These are phyloP conservation scores for Ustilago hordei DNA, from an alignment of 1,284 basidiomycete genomes.

Conservation along the genomic window DNA sequence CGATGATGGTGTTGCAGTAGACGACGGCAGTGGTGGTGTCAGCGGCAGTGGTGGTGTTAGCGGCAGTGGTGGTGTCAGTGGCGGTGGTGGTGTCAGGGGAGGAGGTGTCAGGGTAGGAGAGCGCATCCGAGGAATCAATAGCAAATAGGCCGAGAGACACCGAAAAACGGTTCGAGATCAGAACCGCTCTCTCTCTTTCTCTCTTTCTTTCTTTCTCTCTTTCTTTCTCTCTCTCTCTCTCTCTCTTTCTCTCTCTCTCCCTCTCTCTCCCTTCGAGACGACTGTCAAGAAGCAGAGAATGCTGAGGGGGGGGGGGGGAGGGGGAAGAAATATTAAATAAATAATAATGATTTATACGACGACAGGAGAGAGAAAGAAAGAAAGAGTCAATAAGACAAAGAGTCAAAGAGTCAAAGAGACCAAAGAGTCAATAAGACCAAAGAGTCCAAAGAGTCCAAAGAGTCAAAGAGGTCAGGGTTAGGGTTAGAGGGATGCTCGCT, in stretches of 20 bases:
- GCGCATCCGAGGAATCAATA: constrained; percentile 14
- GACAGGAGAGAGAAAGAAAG: neutral
- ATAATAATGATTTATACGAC: neutral
- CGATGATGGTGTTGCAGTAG: constrained; percentile 25
- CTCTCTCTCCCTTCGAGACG: too few relatives aligned
- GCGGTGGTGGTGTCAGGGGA: constrained; percentile 25
- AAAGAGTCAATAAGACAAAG: neutral
- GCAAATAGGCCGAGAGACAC: neutral
- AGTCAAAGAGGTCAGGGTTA: too few relatives aligned
- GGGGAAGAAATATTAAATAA: neutral
- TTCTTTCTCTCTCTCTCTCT: too few relatives aligned
- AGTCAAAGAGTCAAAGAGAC: too few relatives aligned
- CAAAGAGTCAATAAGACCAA: too few relatives aligned
- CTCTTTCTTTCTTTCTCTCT: too few relatives aligned
- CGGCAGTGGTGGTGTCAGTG: neutral
- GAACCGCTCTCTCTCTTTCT: neutral
- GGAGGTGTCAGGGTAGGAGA: constrained; percentile 1
- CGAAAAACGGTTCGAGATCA: constrained; percentile 10
- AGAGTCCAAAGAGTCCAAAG: too few relatives aligned
- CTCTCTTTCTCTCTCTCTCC: too few relatives aligned
- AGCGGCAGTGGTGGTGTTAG: neutral
- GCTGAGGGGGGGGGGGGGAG: neutral
- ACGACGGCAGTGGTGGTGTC: constrained; percentile 5
- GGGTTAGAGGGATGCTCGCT: too few relatives aligned
- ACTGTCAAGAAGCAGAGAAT: neutral